phyloP scores from a whole-genome alignment of 306 rosid species.

The Senna tora region DNA sequence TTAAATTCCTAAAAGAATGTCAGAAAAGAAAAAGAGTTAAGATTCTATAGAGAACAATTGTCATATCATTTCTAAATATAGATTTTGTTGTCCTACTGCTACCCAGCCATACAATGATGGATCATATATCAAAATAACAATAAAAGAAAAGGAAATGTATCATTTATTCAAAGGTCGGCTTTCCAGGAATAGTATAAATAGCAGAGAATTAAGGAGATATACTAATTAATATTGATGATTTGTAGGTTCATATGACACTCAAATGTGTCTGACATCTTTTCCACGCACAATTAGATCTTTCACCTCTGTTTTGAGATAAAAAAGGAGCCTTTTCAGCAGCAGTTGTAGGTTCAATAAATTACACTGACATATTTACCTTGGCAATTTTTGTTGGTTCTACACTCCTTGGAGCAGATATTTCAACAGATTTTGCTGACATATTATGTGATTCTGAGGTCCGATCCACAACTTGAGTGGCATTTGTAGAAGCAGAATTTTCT shows the following conservation, averaged over 20 bases:
- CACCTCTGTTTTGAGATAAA: background rate
- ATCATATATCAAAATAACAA: background rate
- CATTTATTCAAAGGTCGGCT: slow-evolving; percentile 27
- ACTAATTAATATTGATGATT: background rate
- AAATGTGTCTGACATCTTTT: slow-evolving; percentile 22
- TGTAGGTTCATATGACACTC: slow-evolving; percentile 18
- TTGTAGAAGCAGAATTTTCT: slow-evolving; percentile 46
- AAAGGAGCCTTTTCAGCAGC: slow-evolving; percentile 17
- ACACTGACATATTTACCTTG: slow-evolving; percentile 57
- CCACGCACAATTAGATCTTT: slow-evolving; percentile 13
- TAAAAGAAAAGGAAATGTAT: slow-evolving; percentile 9
- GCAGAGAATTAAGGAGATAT: background rate
- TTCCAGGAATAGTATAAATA: slow-evolving; percentile 1
- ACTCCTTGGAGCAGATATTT: slow-evolving; percentile 47
- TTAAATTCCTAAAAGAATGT: slow-evolving; percentile 68
- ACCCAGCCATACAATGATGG: slow-evolving; percentile 26
- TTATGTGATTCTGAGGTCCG: slow-evolving; percentile 45
- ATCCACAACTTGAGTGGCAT: slow-evolving; percentile 47
- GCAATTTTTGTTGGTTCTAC: slow-evolving; percentile 56
- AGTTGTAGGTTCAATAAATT: slow-evolving; percentile 19
- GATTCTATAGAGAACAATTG: slow-evolving; percentile 7
- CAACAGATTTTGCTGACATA: slow-evolving; percentile 45
- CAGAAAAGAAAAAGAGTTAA: slow-evolving; percentile 22
- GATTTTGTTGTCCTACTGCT: slow-evolving; percentile 8
- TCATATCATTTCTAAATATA: slow-evolving; percentile 25